Evolutionary conservation across 75 land plant genomes (phyloP).

Genomic region (Picea glauca): DNA sequence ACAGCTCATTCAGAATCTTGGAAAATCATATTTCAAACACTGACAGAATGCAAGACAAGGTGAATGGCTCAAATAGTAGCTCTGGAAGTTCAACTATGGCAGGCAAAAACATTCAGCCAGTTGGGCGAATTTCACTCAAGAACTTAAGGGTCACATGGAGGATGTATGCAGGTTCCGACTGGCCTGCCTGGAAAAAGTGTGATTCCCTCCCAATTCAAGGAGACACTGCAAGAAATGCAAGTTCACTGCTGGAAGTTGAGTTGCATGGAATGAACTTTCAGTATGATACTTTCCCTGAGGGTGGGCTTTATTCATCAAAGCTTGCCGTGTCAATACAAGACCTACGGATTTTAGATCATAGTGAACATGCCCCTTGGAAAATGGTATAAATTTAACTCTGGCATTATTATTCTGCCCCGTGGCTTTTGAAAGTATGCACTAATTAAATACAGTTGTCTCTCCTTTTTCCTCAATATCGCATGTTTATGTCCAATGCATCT

Average conservation of each 20-base stretch:
- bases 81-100: background rate
- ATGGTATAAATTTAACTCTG: slow-evolving; percentile 42
- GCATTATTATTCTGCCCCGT: background rate
- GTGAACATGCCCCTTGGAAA: slow-evolving; percentile 91
- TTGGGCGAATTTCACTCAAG: slow-evolving; percentile 49
- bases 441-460: background rate
- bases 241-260: slow-evolving; percentile 54
- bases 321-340: slow-evolving; percentile 61
- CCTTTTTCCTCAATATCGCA: background rate
- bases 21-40: slow-evolving; percentile 66
- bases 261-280: slow-evolving; percentile 56
- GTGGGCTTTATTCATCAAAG: slow-evolving; percentile 59
- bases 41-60: slow-evolving; percentile 1
- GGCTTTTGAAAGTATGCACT: background rate
- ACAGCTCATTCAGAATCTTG: slow-evolving; percentile 34
- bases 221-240: slow-evolving; percentile 38
- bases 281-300: slow-evolving; percentile 64
- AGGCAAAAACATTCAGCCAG: slow-evolving; percentile 18
- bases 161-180: slow-evolving; percentile 80
- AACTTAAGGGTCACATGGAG: slow-evolving; percentile 70
- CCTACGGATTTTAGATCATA: slow-evolving; percentile 66
- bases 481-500: background rate
- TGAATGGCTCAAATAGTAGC: background rate
- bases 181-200: slow-evolving; percentile 29
- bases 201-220: slow-evolving; percentile 6